Evolutionary conservation across 768 basidiomycete genomes (phyloP).

Genomic region (Plicaturopsis crispa): DNA sequence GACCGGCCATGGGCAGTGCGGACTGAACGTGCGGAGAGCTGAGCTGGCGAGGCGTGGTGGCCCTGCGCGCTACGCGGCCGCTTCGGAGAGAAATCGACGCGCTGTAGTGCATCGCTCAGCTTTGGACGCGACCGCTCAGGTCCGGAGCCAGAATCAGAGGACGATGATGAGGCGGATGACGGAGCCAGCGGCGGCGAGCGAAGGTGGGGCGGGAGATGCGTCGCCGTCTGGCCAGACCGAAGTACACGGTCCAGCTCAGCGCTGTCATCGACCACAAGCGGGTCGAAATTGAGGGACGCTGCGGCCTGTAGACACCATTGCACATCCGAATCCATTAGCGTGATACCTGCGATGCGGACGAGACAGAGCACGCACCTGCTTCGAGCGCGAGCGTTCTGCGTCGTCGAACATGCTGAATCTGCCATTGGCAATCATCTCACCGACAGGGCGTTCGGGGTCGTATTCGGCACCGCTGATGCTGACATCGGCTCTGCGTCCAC

Average conservation of each 20-base stretch:
- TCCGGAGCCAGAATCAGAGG: slow-evolving; percentile 41
- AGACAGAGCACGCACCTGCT: too few relatives aligned
- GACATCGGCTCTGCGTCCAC: slow-evolving; percentile 37
- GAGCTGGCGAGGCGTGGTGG: slow-evolving; percentile 5
- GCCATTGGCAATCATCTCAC: slow-evolving; percentile 56
- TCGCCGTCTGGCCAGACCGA: slow-evolving; percentile 31
- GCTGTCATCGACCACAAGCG: slow-evolving; percentile 53
- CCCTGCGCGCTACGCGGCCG: slow-evolving; percentile 47
- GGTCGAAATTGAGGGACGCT: slow-evolving; percentile 38
- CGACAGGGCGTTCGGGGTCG: slow-evolving; percentile 75
- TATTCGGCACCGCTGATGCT: slow-evolving; percentile 75
- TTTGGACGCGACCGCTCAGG: slow-evolving; percentile 45
- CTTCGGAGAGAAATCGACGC: slow-evolving; percentile 67
- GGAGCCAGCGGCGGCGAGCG: slow-evolving; percentile 40
- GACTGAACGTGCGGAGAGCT: slow-evolving; percentile 4
- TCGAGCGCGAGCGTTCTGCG: too few relatives aligned
- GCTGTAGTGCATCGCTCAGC: slow-evolving; percentile 63
- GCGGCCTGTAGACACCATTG: slow-evolving; percentile 22
- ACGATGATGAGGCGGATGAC: slow-evolving; percentile 30
- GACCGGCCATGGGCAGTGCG: slow-evolving; percentile 4
- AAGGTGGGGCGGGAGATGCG: slow-evolving; percentile 31
- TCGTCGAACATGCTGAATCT: slow-evolving; percentile 50
- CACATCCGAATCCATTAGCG: too few relatives aligned
- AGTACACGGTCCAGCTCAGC: slow-evolving; percentile 56
- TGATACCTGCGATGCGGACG: too few relatives aligned